Evolutionary conservation across 768 basidiomycete genomes (phyloP), one percentile per base, ranked within the genome.

Genomic region (Leccinum obscurum): DNA sequence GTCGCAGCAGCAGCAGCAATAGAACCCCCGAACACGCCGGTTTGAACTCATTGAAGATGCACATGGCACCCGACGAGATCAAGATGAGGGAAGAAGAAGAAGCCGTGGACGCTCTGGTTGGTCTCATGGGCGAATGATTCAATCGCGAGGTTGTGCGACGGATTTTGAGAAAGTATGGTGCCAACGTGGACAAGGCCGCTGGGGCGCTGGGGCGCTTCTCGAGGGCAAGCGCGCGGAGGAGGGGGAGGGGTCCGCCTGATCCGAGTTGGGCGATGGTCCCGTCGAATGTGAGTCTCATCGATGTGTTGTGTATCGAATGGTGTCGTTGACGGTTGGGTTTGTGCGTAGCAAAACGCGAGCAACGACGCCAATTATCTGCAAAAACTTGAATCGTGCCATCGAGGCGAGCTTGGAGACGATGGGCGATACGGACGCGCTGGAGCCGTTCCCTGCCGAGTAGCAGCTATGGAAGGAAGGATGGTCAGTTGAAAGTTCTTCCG

Each of bases 181-280:
- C 87, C 24, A 77, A 89, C 61, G 73, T 82, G 56, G 77, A 82
- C 52, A 83, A 81, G 68, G 84, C 85, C 13, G 84, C 79, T 0
- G 78, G 78, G 50, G 85, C 85, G 84, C 79, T 0, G 78, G 78
- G 51, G 85, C 85, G 2, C 76, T 86, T 10, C 62, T 86, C 13
- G 75, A 77, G n/a, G 84, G 84, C 3, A 81, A 85, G 60, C 76
- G 72, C 37, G 82, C 78, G 7, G 77, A 80, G 44, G 70, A 72
- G 22, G 30, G 14, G 52, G 22, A 11, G n/a, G 32, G 14, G 26
- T 8, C 26, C 26, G 26, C 26, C 88, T 2, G 79, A 89, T 68
- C 81, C 86, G 1, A 80, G 79, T 56, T 90, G 88, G 89, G 85
- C 86, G 54, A 71, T 90, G 69, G 88, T 89, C 7, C 83, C 84